Evolutionary conservation across 1,284 basidiomycete species (phyloP), one percentile per base, ranked within the genome.

Genomic region (Ceratobasidium sp.): DNA sequence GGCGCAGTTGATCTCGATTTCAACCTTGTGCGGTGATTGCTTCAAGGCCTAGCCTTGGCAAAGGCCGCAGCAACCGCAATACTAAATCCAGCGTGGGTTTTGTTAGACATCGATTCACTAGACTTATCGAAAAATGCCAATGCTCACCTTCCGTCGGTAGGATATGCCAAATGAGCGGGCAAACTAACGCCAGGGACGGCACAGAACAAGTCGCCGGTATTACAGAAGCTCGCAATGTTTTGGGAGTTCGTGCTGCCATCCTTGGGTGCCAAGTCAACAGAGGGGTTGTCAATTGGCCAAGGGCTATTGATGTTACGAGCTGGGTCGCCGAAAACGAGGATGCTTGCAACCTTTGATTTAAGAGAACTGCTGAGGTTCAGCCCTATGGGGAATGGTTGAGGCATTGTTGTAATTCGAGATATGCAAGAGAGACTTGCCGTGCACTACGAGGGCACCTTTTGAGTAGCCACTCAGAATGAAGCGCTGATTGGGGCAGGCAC

Each of bases 211-310:
- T 62, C 47, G 29, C 59, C 47, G n/a, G 46, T 49, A 29, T 67
- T 56, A 29, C 64, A 67, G 42, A 67, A 67, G 44, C 64, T 56
- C 4, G 64, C 53, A 25, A 67, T 56, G n/a, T 67, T 67, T 33
- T 67, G 53, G 5, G 53, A 67, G 41, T 41, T 47, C 13, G 64
- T 30, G 29, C 53, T 67, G 6, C 64, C 64, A 27, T 67, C 53
- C 23, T 49, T 56, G 41, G 53, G 64, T 6, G 64, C n/a, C 41
- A 67, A 30, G n/a, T 67, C 64, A 16, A 67, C 53, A 19, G 53
- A 67, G 1, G 64, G 64, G 36, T 53, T 56, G 52, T 56, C 36
- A 42, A 67, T 67, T 30, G 64, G 64, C 64, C 59, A 62, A 13
- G 29, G n/a, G 23, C 47, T 62, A 19, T 25, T 50, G 42, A 23